Conservation (phyloP, 2,329 filamentous ascomycete genomes). For the Pseudopithomyces maydicus region DNA sequence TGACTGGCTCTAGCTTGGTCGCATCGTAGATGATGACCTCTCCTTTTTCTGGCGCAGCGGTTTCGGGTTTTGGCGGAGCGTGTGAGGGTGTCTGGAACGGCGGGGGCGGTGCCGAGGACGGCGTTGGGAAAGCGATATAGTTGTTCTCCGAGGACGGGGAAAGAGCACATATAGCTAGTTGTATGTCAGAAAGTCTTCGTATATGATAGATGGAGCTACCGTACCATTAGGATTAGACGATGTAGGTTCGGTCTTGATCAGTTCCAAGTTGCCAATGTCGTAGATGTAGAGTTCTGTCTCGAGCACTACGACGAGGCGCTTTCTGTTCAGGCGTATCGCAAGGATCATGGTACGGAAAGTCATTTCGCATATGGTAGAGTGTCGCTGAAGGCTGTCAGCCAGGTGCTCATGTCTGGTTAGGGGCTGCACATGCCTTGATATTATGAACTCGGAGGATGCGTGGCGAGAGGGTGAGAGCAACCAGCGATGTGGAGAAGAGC, state of each 20-base stretch:
- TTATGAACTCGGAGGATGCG: conserved; percentile 95
- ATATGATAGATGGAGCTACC: conserved; percentile 15
- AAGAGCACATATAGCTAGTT: conserved; percentile 80
- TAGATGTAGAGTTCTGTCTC: conserved; percentile 98
- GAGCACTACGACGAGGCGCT: conserved; percentile 88
- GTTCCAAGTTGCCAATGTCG: conserved; percentile 98
- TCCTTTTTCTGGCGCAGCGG: conserved; percentile 82
- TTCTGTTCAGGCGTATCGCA: conserved; percentile 90
- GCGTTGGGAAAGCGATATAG: conserved; percentile 91
- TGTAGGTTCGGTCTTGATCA: conserved; percentile 89
- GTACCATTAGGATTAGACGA: conserved; percentile 84
- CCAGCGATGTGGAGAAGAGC: conserved; percentile 96
- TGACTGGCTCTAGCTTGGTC: conserved; percentile 85
- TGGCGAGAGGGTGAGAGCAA: conserved; percentile 90
- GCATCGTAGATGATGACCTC: conserved; percentile 94
- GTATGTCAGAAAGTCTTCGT: conserved; percentile 17
- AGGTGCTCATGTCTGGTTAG: neutral
- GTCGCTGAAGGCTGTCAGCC: conserved; percentile 53
- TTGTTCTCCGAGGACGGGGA: conserved; percentile 95
- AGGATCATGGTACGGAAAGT: conserved; percentile 97
- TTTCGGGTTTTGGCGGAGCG: conserved; percentile 76
- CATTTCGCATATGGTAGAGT: conserved; percentile 94
- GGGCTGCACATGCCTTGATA: conserved; percentile 72
- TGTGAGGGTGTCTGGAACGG: conserved; percentile 71
- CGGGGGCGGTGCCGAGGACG: conserved; percentile 63